phyloP scores from a whole-genome alignment of 2,329 filamentous ascomycete species.

The Pseudocercospora eumusae region DNA sequence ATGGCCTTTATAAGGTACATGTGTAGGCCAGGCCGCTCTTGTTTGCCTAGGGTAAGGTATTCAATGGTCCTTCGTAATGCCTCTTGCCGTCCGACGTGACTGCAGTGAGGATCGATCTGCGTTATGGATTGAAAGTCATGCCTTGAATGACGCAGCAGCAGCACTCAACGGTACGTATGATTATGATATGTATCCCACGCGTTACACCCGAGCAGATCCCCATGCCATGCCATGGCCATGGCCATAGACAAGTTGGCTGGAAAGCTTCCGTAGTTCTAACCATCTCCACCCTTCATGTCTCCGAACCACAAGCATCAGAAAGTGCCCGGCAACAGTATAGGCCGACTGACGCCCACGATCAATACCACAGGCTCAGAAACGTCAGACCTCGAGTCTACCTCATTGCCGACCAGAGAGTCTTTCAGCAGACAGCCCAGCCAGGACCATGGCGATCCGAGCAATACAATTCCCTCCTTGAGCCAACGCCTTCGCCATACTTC shows the following conservation, averaged over 20 bases:
- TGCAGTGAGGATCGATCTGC: conserved; percentile 16
- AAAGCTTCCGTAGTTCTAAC: not conserved
- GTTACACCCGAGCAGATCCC: conserved; percentile 2
- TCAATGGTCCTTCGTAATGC: conserved; percentile 2
- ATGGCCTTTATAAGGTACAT: not conserved
- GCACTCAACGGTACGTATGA: conserved; percentile 5
- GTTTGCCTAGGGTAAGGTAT: not conserved
- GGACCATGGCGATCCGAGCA: conserved; percentile 31
- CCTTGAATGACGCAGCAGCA: not conserved
- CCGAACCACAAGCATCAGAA: conserved; percentile 4
- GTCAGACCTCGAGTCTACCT: conserved; percentile 2
- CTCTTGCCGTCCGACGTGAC: conserved; percentile 19
- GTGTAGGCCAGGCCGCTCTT: not conserved
- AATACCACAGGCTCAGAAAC: conserved; percentile 27
- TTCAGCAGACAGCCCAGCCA: conserved; percentile 31
- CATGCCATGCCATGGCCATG: not conserved
- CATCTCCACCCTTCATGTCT: conserved; percentile 5
- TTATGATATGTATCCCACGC: not conserved
- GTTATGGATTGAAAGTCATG: not conserved
- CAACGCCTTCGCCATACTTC: conserved; percentile 76
- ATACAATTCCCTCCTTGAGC: conserved; percentile 60
- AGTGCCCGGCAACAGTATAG: not conserved
- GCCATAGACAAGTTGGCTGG: not conserved
- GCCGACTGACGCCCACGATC: conserved; percentile 21
- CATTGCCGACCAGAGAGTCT: not conserved